phyloP scores from a whole-genome alignment of 2,329 filamentous ascomycete genomes.

The Penicillium sp. region DNA sequence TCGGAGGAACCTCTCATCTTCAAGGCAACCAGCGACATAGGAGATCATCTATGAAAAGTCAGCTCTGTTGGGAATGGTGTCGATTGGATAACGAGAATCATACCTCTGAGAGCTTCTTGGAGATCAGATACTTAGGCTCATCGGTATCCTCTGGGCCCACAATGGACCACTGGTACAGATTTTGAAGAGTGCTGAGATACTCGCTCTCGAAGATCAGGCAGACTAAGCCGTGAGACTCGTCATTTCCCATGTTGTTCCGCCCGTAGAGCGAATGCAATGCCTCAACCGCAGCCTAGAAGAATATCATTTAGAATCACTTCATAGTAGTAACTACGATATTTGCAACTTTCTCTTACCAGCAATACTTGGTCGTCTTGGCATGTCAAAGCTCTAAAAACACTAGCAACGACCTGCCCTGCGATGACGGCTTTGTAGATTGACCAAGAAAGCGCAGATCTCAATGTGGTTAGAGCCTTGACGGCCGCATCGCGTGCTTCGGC shows the following conservation, averaged over 20 bases:
- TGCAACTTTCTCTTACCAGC: slow-evolving; percentile 60
- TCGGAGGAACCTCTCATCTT: slow-evolving; percentile 73
- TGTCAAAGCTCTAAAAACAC: slow-evolving; percentile 74
- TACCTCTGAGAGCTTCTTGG: slow-evolving; percentile 94
- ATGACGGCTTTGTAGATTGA: slow-evolving; percentile 81
- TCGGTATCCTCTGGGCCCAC: slow-evolving; percentile 84
- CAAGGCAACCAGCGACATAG: slow-evolving; percentile 81
- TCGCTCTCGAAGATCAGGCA: slow-evolving; percentile 78
- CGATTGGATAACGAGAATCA: not conserved
- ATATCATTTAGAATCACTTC: slow-evolving; percentile 24
- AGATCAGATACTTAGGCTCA: slow-evolving; percentile 87
- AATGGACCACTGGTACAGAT: slow-evolving; percentile 79
- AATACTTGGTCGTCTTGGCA: slow-evolving; percentile 74
- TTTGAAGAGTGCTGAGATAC: slow-evolving; percentile 72
- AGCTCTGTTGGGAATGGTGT: slow-evolving; percentile 21
- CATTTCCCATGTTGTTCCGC: slow-evolving; percentile 73
- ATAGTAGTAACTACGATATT: slow-evolving; percentile 11
- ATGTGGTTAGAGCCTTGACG: slow-evolving; percentile 75
- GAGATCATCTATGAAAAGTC: slow-evolving; percentile 71
- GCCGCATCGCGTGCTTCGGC: slow-evolving; percentile 72
- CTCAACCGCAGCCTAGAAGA: slow-evolving; percentile 74
- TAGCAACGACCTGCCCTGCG: slow-evolving; percentile 71
- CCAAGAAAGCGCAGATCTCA: slow-evolving; percentile 85
- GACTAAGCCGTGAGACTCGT: slow-evolving; percentile 79
- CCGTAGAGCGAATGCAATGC: slow-evolving; percentile 82